Conservation (phyloP, 495 filamentous ascomycete species). For the Tetracladium marchalianum region DNA sequence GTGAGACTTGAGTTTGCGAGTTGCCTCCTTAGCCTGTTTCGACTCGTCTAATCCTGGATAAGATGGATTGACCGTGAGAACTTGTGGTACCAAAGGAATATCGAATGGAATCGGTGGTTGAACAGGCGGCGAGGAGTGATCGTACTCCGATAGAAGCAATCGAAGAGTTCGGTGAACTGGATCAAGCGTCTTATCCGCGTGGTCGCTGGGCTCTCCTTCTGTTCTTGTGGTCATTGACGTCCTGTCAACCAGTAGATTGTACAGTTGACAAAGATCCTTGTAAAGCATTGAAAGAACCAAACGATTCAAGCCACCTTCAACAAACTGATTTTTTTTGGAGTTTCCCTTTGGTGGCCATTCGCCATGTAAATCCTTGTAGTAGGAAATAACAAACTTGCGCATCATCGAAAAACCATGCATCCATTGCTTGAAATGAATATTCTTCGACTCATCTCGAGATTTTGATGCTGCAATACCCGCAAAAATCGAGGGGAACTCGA, state of each 20-base stretch:
- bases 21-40: conserved; percentile 54
- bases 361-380: conserved; percentile 78
- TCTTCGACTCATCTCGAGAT: conserved; percentile 58
- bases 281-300: conserved; percentile 74
- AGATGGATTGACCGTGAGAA: conserved; percentile 50
- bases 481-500: conserved; percentile 87
- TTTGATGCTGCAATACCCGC: conserved; percentile 78
- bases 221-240: conserved; percentile 44
- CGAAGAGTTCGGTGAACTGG: conserved; percentile 48
- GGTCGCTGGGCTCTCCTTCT: conserved; percentile 35
- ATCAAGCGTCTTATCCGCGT: conserved; percentile 26
- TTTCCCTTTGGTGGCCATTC: conserved; percentile 89
- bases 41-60: conserved; percentile 54
- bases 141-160: conserved; percentile 72
- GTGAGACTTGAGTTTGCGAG: conserved; percentile 59
- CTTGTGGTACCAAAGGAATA: conserved; percentile 63
- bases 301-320: conserved; percentile 76
- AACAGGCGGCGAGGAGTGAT: conserved; percentile 77
- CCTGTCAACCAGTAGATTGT: conserved; percentile 82
- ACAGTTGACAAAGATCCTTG: conserved; percentile 73
- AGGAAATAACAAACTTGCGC: conserved; percentile 61
- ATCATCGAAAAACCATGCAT: conserved; percentile 60
- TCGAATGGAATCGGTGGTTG: conserved; percentile 90
- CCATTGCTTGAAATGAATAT: conserved; percentile 79
- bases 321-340: conserved; percentile 87